Percentiles rank a stretch among this genome's conserved stretches.
phyloP scores from a whole-genome alignment of 176 grass and related monocot genomes.

The Zea mays region DNA sequence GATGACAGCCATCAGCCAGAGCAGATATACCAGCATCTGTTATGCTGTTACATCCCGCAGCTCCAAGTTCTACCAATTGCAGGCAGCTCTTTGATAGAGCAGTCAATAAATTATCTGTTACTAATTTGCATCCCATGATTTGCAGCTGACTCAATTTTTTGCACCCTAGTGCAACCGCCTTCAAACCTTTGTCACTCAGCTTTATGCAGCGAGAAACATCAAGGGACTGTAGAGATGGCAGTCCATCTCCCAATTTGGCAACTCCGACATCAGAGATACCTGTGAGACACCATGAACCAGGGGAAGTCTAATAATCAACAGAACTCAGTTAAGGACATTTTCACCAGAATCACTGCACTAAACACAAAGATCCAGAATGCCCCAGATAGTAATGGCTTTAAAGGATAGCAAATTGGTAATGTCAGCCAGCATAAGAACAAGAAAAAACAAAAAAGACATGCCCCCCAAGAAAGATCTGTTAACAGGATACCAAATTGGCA shows the following conservation, averaged over 20 bases:
- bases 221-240: conserved; percentile 59
- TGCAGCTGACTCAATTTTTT: conserved; percentile 56
- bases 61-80: conserved; percentile 67
- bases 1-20: conserved; percentile 63
- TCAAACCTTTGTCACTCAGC: conserved; percentile 73
- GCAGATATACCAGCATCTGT: conserved; percentile 66
- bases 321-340: background rate
- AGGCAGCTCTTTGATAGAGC: conserved; percentile 64
- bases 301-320: background rate
- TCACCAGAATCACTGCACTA: conserved; percentile 14
- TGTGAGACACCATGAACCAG: conserved; percentile 32
- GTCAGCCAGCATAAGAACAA: background rate
- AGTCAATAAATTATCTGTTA: conserved; percentile 67
- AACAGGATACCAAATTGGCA: background rate
- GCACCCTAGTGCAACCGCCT: conserved; percentile 54
- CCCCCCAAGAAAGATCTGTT: background rate
- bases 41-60: conserved; percentile 59
- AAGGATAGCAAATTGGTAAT: conserved; percentile 1
- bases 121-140: conserved; percentile 59
- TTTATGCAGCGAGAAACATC: conserved; percentile 89
- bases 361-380: conserved; percentile 8
- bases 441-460: background rate
- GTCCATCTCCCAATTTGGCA: conserved; percentile 49
- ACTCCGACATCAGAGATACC: conserved; percentile 76
- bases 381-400: background rate